Percentiles rank a stretch among this genome's conserved stretches.
Conservation (phyloP, 495 filamentous ascomycete genomes). For the Penicillium cataractarum region DNA sequence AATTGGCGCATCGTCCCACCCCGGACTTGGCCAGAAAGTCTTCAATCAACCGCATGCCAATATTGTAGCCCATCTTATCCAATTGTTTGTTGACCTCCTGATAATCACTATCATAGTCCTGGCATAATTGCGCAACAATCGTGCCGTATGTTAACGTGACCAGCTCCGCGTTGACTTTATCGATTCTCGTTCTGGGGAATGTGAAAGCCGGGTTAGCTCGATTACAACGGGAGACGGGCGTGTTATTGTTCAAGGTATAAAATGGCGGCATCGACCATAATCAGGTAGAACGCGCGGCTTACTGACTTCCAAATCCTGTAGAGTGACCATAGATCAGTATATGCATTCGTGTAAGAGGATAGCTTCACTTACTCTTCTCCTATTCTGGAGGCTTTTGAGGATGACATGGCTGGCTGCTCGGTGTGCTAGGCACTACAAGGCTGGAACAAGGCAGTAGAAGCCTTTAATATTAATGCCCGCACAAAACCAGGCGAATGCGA, state of each 20-base stretch:
- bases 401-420: slow-evolving; percentile 57
- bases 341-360: slow-evolving; percentile 27
- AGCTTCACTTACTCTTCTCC: slow-evolving; percentile 87
- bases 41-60: slow-evolving; percentile 93
- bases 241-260: neutral
- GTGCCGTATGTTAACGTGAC: slow-evolving; percentile 98
- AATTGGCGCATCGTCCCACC: slow-evolving; percentile 86
- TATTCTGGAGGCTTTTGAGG: slow-evolving; percentile 81
- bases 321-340: slow-evolving; percentile 20
- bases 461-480: neutral
- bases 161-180: slow-evolving; percentile 87
- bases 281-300: slow-evolving; percentile 19
- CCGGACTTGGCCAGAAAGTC: slow-evolving; percentile 96
- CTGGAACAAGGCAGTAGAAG: neutral
- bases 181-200: slow-evolving; percentile 58
- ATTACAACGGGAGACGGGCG: neutral
- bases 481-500: slow-evolving; percentile 17
- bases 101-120: slow-evolving; percentile 93
- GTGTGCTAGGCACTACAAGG: neutral
- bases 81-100: slow-evolving; percentile 92
- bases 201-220: slow-evolving; percentile 14
- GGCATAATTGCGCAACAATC: slow-evolving; percentile 93
- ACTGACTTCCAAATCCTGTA: slow-evolving; percentile 96
- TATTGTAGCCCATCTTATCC: slow-evolving; percentile 99
- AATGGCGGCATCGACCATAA: neutral